A percentile compares a stretch with the other conserved stretches of the same genome.
Conservation (phyloP, 202 grass and related monocot species). For the Panicum virgatum region DNA sequence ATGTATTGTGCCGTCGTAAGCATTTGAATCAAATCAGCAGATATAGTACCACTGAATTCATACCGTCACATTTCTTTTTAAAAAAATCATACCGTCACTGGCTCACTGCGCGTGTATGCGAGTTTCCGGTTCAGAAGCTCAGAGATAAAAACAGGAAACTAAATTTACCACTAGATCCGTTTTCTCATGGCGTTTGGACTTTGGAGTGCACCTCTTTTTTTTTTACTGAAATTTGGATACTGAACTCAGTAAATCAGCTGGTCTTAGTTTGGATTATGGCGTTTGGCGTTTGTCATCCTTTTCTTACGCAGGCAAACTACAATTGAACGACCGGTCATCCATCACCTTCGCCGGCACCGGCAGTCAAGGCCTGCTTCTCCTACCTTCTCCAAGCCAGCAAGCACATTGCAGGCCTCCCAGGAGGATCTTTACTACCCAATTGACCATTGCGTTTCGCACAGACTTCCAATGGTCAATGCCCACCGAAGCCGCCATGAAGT, state of each 20-base stretch:
- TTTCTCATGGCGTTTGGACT: no score
- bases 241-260: neutral
- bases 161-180: no score
- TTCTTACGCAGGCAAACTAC: no score
- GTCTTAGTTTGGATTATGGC: no score
- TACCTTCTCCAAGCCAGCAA: neutral
- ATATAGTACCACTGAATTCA: neutral
- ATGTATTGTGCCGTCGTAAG: neutral
- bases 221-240: neutral
- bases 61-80: no score
- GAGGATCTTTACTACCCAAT: neutral
- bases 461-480: neutral
- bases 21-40: neutral
- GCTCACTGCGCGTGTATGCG: no score
- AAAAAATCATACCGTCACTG: no score
- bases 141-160: no score
- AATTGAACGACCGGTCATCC: neutral
- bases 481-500: constrained; percentile 17
- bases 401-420: neutral
- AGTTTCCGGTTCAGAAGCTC: neutral
- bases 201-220: neutral
- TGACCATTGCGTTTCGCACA: constrained; percentile 6
- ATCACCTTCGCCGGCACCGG: neutral
- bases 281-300: no score
- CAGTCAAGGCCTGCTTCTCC: no score